Evolutionary conservation across 2,329 filamentous ascomycete species (phyloP).

Genomic region (Aspergillus puulaauensis): DNA sequence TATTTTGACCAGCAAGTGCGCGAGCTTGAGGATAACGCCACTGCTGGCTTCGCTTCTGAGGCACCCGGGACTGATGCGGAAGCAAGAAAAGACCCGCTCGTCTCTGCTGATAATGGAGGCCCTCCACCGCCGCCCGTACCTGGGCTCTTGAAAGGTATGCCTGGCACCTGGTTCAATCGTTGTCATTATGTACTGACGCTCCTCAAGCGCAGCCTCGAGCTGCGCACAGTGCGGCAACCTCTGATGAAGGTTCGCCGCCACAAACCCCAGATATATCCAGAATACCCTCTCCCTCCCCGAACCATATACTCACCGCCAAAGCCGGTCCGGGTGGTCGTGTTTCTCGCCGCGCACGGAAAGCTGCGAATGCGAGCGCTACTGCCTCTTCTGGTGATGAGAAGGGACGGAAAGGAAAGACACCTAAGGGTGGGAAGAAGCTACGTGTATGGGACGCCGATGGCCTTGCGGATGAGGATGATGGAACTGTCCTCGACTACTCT

Average conservation of each 20-base stretch:
- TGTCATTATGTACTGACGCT: constrained; percentile 21
- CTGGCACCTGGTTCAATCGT: not conserved
- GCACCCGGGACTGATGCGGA: constrained; percentile 41
- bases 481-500: constrained; percentile 88
- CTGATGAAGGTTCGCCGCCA: constrained; percentile 68
- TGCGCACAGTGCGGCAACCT: constrained; percentile 47
- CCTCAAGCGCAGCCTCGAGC: constrained; percentile 44
- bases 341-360: constrained; percentile 77
- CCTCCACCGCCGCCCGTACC: constrained; percentile 54
- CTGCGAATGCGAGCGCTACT: constrained; percentile 49
- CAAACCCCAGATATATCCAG: constrained; percentile 74
- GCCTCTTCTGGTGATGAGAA: constrained; percentile 81
- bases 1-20: constrained; percentile 93
- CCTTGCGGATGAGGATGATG: constrained; percentile 77
- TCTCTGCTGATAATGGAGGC: constrained; percentile 50
- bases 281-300: constrained; percentile 68
- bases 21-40: constrained; percentile 59
- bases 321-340: constrained; percentile 71
- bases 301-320: constrained; percentile 71
- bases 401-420: constrained; percentile 57
- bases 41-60: constrained; percentile 46
- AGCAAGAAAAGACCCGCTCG: constrained; percentile 48
- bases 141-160: constrained; percentile 50
- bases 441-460: constrained; percentile 93
- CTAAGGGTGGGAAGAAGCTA: constrained; percentile 71